Evolutionary conservation across 2,329 filamentous ascomycete species (phyloP), one percentile per base, ranked within the genome.

Genomic region (Purpureocillium lavendulum): DNA sequence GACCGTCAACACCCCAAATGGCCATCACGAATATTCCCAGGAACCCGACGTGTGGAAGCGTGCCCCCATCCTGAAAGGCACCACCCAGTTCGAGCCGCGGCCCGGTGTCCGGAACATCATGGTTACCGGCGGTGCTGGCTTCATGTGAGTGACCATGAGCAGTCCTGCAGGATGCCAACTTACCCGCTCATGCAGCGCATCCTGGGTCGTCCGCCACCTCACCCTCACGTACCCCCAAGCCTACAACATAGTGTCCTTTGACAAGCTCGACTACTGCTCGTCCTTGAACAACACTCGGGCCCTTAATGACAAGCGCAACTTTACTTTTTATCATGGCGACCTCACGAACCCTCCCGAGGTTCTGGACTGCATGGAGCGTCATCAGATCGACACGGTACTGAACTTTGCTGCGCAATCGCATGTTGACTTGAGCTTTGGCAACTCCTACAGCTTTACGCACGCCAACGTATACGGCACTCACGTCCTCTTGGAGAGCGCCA

Each of bases 391-490:
- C 57, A 87, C 84, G 38, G 73, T 92, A 45, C 79, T 90, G 59
- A 85, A 90, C 60, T 88, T 92, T 53, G 86, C 86, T 3, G 86
- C 86, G n/a, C 82, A 88, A 62, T 87, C 83, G 7, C 85, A 90
- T 55, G 86, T 92, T 37, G 84, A 90, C 52, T 62, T 87, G 51
- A 87, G 82, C 55, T 92, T 92, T 53, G 82, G 82, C 37, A 87
- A 90, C 62, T 87, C 84, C 9, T 87, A 87, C 58, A 74, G 78
- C 39, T 90, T 90, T 61, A 89, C 84, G 0, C 79, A 81, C 50
- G 88, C 81, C 41, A 92, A 90, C 50, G 85, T 89, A 12, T 82
- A 85, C 48, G 86, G 85, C 33, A 90, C 86, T n/a, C 84, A 90
- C 58, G 82, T 87, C 30, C 70, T 90, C 42, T 67, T 90, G 8